phyloP scores from a whole-genome alignment of 1,284 basidiomycete genomes.

The Schizopora paradoxa region DNA sequence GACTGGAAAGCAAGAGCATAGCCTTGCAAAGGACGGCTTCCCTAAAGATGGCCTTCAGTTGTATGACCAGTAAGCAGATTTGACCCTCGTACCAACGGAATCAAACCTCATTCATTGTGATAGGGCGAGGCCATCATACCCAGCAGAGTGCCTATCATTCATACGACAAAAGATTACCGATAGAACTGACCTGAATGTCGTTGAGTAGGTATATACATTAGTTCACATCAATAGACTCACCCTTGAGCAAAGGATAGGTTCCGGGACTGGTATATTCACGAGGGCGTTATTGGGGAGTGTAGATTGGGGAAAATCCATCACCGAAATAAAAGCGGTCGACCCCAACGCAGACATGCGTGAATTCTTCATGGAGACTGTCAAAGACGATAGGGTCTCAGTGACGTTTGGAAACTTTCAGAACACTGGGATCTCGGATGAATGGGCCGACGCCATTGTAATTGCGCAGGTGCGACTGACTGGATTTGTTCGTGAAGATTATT shows the following conservation, averaged over 20 bases:
- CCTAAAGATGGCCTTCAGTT: too few relatives aligned
- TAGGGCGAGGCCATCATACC: conserved; percentile 70
- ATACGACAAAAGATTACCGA: conserved; percentile 43
- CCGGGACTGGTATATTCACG: conserved; percentile 77
- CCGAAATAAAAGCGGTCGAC: conserved; percentile 56
- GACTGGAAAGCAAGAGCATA: too few relatives aligned
- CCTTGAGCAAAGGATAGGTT: conserved; percentile 44
- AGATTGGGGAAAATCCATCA: conserved; percentile 44
- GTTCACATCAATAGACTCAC: neutral
- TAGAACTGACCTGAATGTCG: conserved; percentile 48
- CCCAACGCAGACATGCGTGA: conserved; percentile 70
- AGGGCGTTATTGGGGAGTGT: conserved; percentile 62
- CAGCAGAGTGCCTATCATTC: conserved; percentile 45
- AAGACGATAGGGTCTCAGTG: conserved; percentile 45
- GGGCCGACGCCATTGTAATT: conserved; percentile 71
- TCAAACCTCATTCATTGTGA: too few relatives aligned
- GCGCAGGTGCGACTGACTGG: conserved; percentile 52
- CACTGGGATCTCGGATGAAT: conserved; percentile 50
- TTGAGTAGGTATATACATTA: conserved; percentile 47
- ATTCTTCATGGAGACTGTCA: conserved; percentile 45
- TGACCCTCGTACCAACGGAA: too few relatives aligned
- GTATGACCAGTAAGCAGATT: too few relatives aligned
- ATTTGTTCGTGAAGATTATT: neutral
- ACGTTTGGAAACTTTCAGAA: conserved; percentile 59
- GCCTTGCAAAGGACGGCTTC: too few relatives aligned